A percentile compares a stretch with the other conserved stretches of the same genome.
Conservation (phyloP, 2,329 filamentous ascomycete species). For the Fusarium staphyleae region DNA sequence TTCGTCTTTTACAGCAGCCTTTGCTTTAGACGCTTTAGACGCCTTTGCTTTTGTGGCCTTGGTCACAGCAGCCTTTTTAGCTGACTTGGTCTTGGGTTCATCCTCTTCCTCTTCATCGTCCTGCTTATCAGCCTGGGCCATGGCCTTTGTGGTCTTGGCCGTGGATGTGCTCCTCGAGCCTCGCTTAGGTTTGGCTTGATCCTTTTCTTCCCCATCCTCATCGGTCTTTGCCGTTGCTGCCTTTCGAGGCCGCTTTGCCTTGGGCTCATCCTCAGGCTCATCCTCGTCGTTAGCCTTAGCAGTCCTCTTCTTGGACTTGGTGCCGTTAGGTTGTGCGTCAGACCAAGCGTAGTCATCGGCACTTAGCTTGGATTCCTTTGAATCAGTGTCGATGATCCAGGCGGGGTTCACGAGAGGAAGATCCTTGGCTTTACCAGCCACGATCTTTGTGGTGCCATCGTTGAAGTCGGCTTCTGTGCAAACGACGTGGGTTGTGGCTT, state of each 20-base stretch:
- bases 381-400: slow-evolving; percentile 68
- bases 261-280: slow-evolving; percentile 37
- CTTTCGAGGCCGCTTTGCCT: slow-evolving; percentile 39
- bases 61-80: slow-evolving; percentile 6
- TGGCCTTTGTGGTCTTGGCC: slow-evolving; percentile 26
- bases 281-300: slow-evolving; percentile 33
- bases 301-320: slow-evolving; percentile 40
- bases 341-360: slow-evolving; percentile 41
- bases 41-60: slow-evolving; percentile 19
- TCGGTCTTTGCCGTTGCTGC: slow-evolving; percentile 12
- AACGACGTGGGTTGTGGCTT: slow-evolving; percentile 63
- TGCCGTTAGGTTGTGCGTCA: slow-evolving; percentile 35
- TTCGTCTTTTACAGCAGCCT: slow-evolving; percentile 30
- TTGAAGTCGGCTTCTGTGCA: slow-evolving; percentile 61
- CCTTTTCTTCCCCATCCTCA: no score
- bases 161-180: no score
- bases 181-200: no score
- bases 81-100: slow-evolving; percentile 43
- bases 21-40: slow-evolving; percentile 35
- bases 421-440: slow-evolving; percentile 53
- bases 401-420: slow-evolving; percentile 64
- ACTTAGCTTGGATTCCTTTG: slow-evolving; percentile 35
- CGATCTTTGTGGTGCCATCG: slow-evolving; percentile 59
- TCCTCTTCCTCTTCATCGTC: slow-evolving; percentile 35
- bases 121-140: slow-evolving; percentile 35